Base-by-base conservation (phyloP, 2,329 filamentous ascomycete genomes). In the Diaporthe humulicola region DNA sequence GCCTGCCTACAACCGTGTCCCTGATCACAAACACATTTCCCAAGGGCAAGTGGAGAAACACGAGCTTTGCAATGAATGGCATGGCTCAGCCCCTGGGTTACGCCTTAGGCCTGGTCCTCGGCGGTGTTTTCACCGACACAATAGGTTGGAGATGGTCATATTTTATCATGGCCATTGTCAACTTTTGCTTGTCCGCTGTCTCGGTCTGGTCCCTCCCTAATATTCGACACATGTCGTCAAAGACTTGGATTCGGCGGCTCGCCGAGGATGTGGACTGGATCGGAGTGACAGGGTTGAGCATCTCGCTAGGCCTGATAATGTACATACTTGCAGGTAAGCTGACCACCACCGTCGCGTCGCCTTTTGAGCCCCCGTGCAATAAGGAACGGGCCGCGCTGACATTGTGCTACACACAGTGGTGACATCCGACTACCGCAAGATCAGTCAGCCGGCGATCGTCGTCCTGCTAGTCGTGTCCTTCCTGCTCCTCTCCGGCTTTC, bases 221-320 rank as follows among this genome's bases (percentile, higher is more conserved):
- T 0, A 78, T 81, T 2, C 73, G 72, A 0, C 77, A 74, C 1
- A 10, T 57, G 1, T 81, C 80, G 0, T 79, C 80, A 4, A 79
- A 80, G 56, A 75, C 71, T 19, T 82, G 78, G 82, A 81, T 74
- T 14, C 70, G 76, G 6, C 78, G 80, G 1, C 73, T 82, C 12
- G 79, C 81, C 74, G 54, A 80, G 82, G 78, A 90, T 2, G 87
- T 90, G 57, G 89, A 91, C 77, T 91, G 88, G 89, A 74, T 88
- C 28, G 89, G 89, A 0, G 86, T 86, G 1, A 30, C 82, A 0
- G 84, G 89, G 0, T 83, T 87, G 45, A 86, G 85, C 72, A 79
- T 81, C 0, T 85, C 84, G 4, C 79, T 90, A 6, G 88, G 85
- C 0, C 81, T 90, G 76, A 79, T 90, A 1, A 86, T 87, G 0